Evolutionary conservation across 1,139 yeast genomes (phyloP), one percentile per base, ranked within the genome.

Genomic region (Blastobotrys buckinghamii): DNA sequence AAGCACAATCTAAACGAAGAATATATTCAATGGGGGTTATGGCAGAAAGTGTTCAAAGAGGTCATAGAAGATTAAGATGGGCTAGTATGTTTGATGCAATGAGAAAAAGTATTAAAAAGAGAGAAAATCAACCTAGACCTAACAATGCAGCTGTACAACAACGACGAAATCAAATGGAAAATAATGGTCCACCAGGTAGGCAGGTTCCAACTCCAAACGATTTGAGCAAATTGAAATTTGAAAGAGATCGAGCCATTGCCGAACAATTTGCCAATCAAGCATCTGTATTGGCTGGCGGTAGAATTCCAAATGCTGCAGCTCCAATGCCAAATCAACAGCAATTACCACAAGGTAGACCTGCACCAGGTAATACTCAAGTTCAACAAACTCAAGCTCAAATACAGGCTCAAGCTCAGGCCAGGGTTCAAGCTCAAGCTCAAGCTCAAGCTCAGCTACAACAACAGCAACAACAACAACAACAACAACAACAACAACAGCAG

Each of bases 71-170:
- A 48, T 72, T 92, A 51, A 75, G 97, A 52, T 94, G 95, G 97
- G 96, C 96, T 0, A 85, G 96, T 45, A 84, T 92, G 88, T 87
- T 92, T 72, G 98, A 94, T 64, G 97, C 96, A 0, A 84, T 92
- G 71, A 75, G 97, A 51, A 90, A 89, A 67, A 75, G 84, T 55
- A 88, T 90, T 84, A 80, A 87, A 56, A 90, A 88, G 63, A 76
- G 97, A 44, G 98, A 92, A 64, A 79, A 72, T 59, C 73, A 76
- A 13, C 81, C 84, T 5, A 73, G 77, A 52, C 82, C 85, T 9
- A 74, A 73, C 44, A 59, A 53, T 32, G 49, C 62, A 7, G 59
- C 56, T 26, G 38, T 34, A 2, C 38, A 34, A 34, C 65, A 55
- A 32, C 51, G 65, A 13, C 60, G 58, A 51, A 53, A 57, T 15